phyloP scores from a whole-genome alignment of 2,329 filamentous ascomycete species.

The Cercospora sp. region DNA sequence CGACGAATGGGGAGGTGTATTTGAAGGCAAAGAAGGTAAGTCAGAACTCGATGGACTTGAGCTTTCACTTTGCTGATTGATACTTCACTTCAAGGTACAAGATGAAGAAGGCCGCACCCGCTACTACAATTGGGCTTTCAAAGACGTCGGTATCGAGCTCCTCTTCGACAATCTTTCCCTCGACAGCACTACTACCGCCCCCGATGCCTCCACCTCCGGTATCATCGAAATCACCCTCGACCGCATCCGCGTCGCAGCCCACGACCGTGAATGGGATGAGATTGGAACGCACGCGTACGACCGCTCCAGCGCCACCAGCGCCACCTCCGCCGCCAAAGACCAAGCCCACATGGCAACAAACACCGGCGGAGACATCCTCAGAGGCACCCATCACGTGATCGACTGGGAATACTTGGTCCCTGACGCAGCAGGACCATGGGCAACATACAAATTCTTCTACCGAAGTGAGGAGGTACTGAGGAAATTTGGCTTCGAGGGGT shows the following conservation, averaged over 20 bases:
- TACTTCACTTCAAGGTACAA: background rate
- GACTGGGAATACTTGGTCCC: background rate
- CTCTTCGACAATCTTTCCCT: background rate
- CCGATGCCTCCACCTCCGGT: background rate
- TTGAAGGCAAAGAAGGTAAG: slow-evolving; percentile 10
- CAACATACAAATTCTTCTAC: background rate
- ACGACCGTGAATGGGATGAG: background rate
- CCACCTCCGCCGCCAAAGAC: background rate
- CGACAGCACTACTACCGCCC: background rate
- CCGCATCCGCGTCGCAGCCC: background rate
- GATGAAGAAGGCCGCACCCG: background rate
- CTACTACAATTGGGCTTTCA: background rate
- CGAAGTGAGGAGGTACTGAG: background rate
- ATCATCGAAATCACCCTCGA: background rate
- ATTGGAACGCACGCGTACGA: background rate
- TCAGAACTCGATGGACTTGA: background rate
- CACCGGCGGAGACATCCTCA: background rate
- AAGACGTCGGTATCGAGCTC: background rate
- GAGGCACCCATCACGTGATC: background rate
- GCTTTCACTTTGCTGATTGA: background rate
- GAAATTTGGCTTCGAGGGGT: background rate
- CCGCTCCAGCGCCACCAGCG: background rate
- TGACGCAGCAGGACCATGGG: background rate
- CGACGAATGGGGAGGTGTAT: background rate
- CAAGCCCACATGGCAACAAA: background rate